Percentiles rank a stretch among this genome's conserved stretches.
Evolutionary conservation across 257 asterid genomes (phyloP).

Genomic region (Capsicum pubescens): DNA sequence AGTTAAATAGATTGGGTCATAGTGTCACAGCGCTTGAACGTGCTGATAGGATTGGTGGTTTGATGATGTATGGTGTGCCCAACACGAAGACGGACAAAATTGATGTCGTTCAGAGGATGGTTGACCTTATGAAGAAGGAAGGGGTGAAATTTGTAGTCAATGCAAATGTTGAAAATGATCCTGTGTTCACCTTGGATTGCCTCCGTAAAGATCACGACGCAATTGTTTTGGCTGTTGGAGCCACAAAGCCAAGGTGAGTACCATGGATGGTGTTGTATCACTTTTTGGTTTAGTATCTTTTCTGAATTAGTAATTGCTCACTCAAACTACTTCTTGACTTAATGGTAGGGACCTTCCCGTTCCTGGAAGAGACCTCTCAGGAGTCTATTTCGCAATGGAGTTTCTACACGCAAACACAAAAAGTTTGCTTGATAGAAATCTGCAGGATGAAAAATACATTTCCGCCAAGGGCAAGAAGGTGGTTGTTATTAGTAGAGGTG

Average conservation of each 20-base stretch:
- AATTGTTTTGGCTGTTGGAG: too few relatives aligned
- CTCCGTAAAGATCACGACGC: too few relatives aligned
- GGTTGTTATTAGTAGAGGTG: slow-evolving; percentile 99
- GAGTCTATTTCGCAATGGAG: slow-evolving; percentile 98
- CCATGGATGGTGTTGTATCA: not conserved
- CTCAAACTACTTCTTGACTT: slow-evolving; percentile 8
- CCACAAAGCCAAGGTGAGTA: slow-evolving; percentile 57
- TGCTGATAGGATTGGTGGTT: too few relatives aligned
- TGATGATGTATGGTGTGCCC: too few relatives aligned
- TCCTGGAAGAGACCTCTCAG: slow-evolving; percentile 92
- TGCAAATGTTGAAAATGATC: too few relatives aligned
- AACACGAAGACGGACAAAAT: too few relatives aligned
- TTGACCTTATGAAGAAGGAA: too few relatives aligned
- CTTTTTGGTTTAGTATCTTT: slow-evolving; percentile 12
- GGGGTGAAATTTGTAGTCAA: too few relatives aligned
- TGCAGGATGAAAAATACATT: slow-evolving; percentile 71
- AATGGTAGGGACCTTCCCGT: slow-evolving; percentile 88
- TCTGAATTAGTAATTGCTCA: not conserved
- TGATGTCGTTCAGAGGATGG: too few relatives aligned
- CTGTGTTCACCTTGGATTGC: too few relatives aligned
- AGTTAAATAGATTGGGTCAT: too few relatives aligned
- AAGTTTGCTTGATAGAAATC: slow-evolving; percentile 92
- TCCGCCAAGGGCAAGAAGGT: slow-evolving; percentile 53
- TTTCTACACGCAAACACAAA: slow-evolving; percentile 96
- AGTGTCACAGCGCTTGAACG: too few relatives aligned